Base-by-base conservation (phyloP, 2,329 filamentous ascomycete genomes). In the Ploettnerulaceae sp. region DNA sequence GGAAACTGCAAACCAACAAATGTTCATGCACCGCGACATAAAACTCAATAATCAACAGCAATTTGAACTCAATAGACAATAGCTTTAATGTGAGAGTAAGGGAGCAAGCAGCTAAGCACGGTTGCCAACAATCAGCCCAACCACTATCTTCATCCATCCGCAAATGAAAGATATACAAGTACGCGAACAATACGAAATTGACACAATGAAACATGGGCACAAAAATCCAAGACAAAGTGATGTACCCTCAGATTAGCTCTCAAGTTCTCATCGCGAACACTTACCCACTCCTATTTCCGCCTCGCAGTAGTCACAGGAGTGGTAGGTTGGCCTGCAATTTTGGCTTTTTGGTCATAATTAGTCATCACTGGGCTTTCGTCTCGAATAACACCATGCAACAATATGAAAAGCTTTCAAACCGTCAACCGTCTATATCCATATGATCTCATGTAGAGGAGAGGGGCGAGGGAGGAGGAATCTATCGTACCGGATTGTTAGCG, bases 171-270 rank as follows among this genome's bases (percentile, higher is more conserved):
- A n/a, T 26, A 11, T 17, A 38, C 17, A 18, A 29, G 4, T 9
- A 28, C 14, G 24, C 28, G 18, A 14, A 25, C n/a, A n/a, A n/a
- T n/a, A n/a, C n/a, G n/a, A n/a, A n/a, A n/a, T n/a, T n/a, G n/a
- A n/a, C n/a, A 7, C 17, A 9, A 6, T 17, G 28, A 48, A 39
- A 5, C 14, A 35, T 14, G 22, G 17, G 12, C 22, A 50, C 43
- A 39, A 8, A 47, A 25, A 34, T 45, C 14, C 34, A 51, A 52
- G 33, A 40, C 14, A 33, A 39, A 41, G 43, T 40, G 39, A 47
- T 24, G 39, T 55, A 55, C 62, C 63, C 63, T 65, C 63, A 65
- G 63, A 65, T 65, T 49, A 65, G 63, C 63, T 65, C 63, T 65
- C 63, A 64, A 61, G 63, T 65, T 63, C 58, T 65, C 63, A 65